Conservation (phyloP, 1,284 basidiomycete species). For the Sphaerobolus stellatus region DNA sequence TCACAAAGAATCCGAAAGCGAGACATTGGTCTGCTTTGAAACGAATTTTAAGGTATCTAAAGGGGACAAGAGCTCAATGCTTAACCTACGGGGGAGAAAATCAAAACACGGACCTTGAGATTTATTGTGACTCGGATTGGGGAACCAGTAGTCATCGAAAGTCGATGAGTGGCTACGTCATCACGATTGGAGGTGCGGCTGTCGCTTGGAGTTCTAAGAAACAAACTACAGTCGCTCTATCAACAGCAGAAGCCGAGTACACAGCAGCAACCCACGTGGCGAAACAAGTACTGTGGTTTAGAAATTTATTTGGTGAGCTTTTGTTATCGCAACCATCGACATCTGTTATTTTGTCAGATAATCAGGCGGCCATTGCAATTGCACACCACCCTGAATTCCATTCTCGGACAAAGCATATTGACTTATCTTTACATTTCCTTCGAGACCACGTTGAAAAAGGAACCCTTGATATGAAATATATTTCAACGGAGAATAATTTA, state of each 20-base stretch:
- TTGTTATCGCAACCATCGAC: neutral
- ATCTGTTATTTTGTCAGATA: constrained; percentile 16
- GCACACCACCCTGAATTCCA: constrained; percentile 20
- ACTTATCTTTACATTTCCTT: constrained; percentile 11
- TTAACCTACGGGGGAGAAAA: constrained; percentile 11
- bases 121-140: constrained; percentile 16
- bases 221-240: constrained; percentile 27
- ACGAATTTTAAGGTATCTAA: constrained; percentile 26
- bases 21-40: constrained; percentile 25
- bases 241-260: constrained; percentile 35
- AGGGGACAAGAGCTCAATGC: constrained; percentile 36
- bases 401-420: constrained; percentile 27
- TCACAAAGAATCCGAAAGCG: constrained; percentile 18
- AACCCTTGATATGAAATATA: constrained; percentile 4
- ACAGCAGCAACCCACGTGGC: constrained; percentile 27
- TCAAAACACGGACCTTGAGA: neutral
- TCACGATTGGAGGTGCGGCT: constrained; percentile 28
- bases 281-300: constrained; percentile 33
- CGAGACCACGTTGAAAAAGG: neutral
- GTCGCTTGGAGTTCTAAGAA: constrained; percentile 30
- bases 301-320: constrained; percentile 2
- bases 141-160: constrained; percentile 23
- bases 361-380: constrained; percentile 19
- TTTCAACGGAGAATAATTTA: constrained; percentile 9
- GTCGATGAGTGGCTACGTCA: constrained; percentile 28